Base-by-base conservation (phyloP, 2,329 filamentous ascomycete species). In the Pseudopyricularia cyperi region DNA sequence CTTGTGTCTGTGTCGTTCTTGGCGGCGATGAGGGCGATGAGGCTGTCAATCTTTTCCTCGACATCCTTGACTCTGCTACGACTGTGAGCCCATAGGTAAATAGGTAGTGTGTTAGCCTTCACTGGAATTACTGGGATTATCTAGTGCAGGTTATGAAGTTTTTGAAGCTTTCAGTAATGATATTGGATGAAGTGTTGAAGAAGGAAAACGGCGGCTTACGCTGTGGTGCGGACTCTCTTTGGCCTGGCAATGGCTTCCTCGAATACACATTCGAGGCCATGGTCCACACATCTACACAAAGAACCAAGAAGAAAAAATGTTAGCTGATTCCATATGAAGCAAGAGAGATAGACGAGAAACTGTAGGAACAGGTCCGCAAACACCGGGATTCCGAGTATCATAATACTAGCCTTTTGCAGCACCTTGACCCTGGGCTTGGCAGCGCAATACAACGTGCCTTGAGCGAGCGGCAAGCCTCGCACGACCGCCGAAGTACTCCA, bases 11-110 rank as follows among this genome's bases (percentile, higher is more conserved):
- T 48, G n/a, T 57, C 57, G 22, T 58, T 56, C 19, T 52, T 33
- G 11, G 50, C 58, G 59, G 54, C 64, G 62, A 54, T 62, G 58
- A 30, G 69, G 71, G 58, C 58, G 34, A 59, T 57, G 46, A 60
- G 51, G 15, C 57, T 57, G 22, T 60, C 55, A 3, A 60, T 55
- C 44, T 58, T 58, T 30, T 60, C 55, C 17, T 60, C 58, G 9
- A 60, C 56, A 39, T 58, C 57, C 42, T 52, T 57, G 1, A 60
- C 57, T 4, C 58, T 48, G 3, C 57, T 56, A 3, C 58, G 57
- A 4, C 58, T 60, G 30, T 3, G 15, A 34, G 28, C 7, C 32
- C 4, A n/a, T n/a, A n/a, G n/a, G n/a, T n/a, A n/a, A 15, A 28
- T 17, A 15, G 12, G 28, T 28, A 42, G 15, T 15, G 3, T 9